Percentiles rank a stretch among this genome's conserved stretches.
Conservation (phyloP, 345 rosid genomes). For the Noccaea bulbosa region DNA sequence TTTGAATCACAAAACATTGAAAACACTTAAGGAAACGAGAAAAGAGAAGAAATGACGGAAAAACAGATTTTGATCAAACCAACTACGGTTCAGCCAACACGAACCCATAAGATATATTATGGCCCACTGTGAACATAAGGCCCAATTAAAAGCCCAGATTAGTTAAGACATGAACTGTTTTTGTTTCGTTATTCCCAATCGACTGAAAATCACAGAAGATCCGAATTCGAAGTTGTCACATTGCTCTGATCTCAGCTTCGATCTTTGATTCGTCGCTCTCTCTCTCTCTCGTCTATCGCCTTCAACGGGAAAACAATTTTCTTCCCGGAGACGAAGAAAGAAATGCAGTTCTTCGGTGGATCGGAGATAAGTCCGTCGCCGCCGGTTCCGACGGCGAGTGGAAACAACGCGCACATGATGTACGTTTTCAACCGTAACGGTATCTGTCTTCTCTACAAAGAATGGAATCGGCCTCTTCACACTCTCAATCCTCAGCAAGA, state of each 20-base stretch:
- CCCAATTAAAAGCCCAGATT: constrained; percentile 19
- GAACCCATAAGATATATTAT: background rate
- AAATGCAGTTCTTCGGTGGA: constrained; percentile 97
- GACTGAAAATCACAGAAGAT: background rate
- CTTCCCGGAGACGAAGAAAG: background rate
- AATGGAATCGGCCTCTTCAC: constrained; percentile 88
- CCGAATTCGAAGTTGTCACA: background rate
- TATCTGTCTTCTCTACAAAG: constrained; percentile 85
- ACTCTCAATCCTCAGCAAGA: constrained; percentile 88
- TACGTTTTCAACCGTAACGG: constrained; percentile 85
- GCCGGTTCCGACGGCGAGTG: constrained; percentile 67
- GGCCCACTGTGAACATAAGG: constrained; percentile 5
- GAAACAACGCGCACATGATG: constrained; percentile 93
- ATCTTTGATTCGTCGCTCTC: background rate
- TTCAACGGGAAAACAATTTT: background rate
- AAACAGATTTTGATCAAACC: background rate
- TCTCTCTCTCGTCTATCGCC: constrained; percentile 4
- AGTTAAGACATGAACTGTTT: background rate
- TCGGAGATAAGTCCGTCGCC: constrained; percentile 90
- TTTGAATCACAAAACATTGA: no score
- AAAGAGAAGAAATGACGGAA: no score
- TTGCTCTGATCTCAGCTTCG: constrained; percentile 27
- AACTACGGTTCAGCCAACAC: background rate
- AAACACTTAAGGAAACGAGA: no score
- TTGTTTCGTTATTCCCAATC: background rate